These are phyloP conservation scores for Glebionis coronaria DNA, from an alignment of 129 eudicot species.

Conservation along the genomic window DNA sequence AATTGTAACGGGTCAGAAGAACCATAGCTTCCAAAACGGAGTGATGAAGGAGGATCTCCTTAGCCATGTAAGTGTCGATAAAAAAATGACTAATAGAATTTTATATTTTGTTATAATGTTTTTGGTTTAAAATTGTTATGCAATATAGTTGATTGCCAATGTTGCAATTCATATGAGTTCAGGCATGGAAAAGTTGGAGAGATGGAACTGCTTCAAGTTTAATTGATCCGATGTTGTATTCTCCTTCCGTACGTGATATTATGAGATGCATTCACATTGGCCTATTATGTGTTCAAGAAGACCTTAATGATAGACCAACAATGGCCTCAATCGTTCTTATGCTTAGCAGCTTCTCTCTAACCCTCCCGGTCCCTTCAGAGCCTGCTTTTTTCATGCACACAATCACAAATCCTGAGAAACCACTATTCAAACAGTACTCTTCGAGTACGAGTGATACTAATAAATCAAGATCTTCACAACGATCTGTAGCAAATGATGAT, in stretches of 20 bases:
- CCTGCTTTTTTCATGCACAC: conserved; percentile 35
- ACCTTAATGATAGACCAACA: conserved; percentile 37
- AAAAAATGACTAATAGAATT: neutral
- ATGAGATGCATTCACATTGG: conserved; percentile 46
- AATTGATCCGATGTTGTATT: conserved; percentile 32
- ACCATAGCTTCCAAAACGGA: conserved; percentile 23
- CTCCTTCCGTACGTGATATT: conserved; percentile 23
- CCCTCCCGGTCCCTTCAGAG: conserved; percentile 31
- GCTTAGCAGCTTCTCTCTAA: conserved; percentile 40
- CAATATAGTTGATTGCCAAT: neutral
- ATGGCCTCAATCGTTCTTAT: conserved; percentile 49
- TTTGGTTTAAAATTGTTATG: neutral
- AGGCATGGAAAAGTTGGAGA: conserved; percentile 59
- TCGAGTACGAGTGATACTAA: conserved; percentile 6
- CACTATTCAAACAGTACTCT: neutral
- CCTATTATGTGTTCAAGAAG: conserved; percentile 52
- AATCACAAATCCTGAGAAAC: neutral
- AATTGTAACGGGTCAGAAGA: conserved; percentile 39
- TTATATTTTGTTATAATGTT: neutral
- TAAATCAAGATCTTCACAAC: neutral
- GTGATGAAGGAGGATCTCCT: conserved; percentile 29
- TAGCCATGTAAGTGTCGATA: conserved; percentile 34
- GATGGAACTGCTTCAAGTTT: conserved; percentile 22
- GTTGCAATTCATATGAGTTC: conserved; percentile 5
- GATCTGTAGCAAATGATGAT: neutral